Evolutionary conservation across 176 grass and related monocot species (phyloP).

Genomic region (Triticum urartu): DNA sequence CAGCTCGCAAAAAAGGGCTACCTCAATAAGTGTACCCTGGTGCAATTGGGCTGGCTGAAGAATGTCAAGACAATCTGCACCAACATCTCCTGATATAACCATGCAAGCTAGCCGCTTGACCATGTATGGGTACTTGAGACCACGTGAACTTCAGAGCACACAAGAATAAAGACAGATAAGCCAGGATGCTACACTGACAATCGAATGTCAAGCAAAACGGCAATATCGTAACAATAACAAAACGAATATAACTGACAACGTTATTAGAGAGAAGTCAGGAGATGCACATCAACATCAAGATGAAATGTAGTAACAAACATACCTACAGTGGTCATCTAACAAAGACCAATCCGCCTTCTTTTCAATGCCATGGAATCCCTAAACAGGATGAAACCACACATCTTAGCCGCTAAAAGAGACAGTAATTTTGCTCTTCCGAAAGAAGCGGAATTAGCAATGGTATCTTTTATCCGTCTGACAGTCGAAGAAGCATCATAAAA

Average conservation of each 20-base stretch:
- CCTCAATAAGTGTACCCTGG: conserved; percentile 47
- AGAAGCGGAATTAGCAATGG: not conserved
- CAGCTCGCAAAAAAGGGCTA: not conserved
- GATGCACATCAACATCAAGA: conserved; percentile 2
- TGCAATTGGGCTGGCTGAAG: conserved; percentile 70
- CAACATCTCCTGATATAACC: conserved; percentile 66
- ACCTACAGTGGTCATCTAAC: conserved; percentile 51
- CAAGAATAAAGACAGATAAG: not conserved
- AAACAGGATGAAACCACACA: not conserved
- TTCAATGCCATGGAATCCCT: conserved; percentile 69
- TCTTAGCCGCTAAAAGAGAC: not conserved
- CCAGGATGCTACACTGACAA: not conserved
- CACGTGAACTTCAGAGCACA: conserved; percentile 27
- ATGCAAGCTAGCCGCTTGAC: conserved; percentile 83
- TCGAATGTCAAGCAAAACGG: not conserved
- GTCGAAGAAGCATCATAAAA: not conserved
- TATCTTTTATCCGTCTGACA: not conserved
- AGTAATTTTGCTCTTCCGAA: not conserved
- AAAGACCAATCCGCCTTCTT: conserved; percentile 50
- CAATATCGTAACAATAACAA: not conserved
- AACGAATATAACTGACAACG: not conserved
- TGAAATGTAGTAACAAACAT: not conserved
- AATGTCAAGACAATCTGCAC: conserved; percentile 69
- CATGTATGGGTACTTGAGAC: conserved; percentile 64
- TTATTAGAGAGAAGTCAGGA: not conserved